A percentile compares a stretch with the other conserved stretches of the same genome.
phyloP scores from a whole-genome alignment of 768 basidiomycete genomes.

The Leucogyrophana mollusca region DNA sequence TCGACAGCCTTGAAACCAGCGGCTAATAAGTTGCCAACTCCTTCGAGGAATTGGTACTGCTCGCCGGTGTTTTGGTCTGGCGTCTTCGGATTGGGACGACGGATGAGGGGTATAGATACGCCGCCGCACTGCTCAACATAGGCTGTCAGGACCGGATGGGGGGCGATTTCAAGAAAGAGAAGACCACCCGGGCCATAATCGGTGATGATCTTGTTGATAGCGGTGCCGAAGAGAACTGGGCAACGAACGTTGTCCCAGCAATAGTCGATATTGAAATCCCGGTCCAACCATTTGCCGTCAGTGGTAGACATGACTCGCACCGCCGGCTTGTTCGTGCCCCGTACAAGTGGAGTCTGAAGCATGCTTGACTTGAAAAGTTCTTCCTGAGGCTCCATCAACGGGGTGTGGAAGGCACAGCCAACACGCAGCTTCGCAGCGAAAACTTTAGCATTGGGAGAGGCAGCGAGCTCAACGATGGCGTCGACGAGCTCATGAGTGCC shows the following conservation, averaged over 20 bases:
- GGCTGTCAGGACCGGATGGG: conserved; percentile 32
- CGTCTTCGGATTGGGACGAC: conserved; percentile 29
- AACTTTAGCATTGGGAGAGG: conserved; percentile 17
- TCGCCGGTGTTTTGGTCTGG: conserved; percentile 32
- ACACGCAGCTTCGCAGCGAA: conserved; percentile 25
- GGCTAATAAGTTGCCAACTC: conserved; percentile 28
- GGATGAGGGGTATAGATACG: conserved; percentile 25
- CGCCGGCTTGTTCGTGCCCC: conserved; percentile 7
- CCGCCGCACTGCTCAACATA: conserved; percentile 35
- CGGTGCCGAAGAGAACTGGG: conserved; percentile 33
- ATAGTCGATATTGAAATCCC: conserved; percentile 22
- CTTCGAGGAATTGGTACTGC: conserved; percentile 29
- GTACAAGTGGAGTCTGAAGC: neutral
- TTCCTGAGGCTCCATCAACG: conserved; percentile 34
- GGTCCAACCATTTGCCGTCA: conserved; percentile 31
- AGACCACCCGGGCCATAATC: conserved; percentile 27
- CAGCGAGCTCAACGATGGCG: conserved; percentile 22
- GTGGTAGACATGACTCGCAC: conserved; percentile 35
- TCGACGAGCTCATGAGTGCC: conserved; percentile 32
- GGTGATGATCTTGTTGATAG: conserved; percentile 28
- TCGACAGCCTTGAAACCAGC: conserved; percentile 29
- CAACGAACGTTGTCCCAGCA: conserved; percentile 36
- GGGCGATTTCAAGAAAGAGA: conserved; percentile 30
- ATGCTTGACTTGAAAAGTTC: conserved; percentile 25
- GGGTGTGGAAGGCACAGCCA: conserved; percentile 33